phyloP scores from a whole-genome alignment of 345 rosid species.

The Linum tenue region DNA sequence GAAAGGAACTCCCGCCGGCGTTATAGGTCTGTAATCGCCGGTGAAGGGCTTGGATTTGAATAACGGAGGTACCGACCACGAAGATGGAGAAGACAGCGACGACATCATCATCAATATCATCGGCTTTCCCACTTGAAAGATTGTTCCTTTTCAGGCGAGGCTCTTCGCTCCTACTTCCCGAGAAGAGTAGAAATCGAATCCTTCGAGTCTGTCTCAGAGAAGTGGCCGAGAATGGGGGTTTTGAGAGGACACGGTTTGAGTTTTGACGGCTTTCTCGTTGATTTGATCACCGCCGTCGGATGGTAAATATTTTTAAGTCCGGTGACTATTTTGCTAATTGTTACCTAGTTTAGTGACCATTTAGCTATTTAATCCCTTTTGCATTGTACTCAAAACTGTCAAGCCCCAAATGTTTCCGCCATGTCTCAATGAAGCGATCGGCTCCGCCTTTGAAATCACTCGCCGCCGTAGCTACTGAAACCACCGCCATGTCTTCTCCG shows the following conservation, averaged over 20 bases:
- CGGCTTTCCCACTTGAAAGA: background rate
- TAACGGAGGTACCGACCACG: slow-evolving; percentile 22
- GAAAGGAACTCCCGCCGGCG: slow-evolving; percentile 14
- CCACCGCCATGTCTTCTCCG: slow-evolving; percentile 40
- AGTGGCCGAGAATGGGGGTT: background rate
- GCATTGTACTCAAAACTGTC: too few species aligned
- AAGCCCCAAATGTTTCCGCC: too few species aligned
- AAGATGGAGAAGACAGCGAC: slow-evolving; percentile 32
- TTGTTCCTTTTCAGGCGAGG: background rate
- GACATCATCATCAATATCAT: slow-evolving; percentile 35
- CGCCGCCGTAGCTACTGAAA: slow-evolving; percentile 18
- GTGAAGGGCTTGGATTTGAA: slow-evolving; percentile 28
- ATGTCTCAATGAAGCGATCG: slow-evolving; percentile 31
- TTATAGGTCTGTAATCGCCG: slow-evolving; percentile 15
- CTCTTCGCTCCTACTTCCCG: too few species aligned
- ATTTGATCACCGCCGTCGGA: background rate
- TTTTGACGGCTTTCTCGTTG: background rate
- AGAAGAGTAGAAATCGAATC: too few species aligned
- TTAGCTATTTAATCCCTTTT: too few species aligned
- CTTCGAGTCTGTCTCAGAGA: background rate
- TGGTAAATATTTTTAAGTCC: background rate
- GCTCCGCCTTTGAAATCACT: slow-evolving; percentile 13
- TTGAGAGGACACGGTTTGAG: background rate
- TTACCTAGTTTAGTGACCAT: too few species aligned
- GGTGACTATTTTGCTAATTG: too few species aligned